Conservation (phyloP, 129 eudicot genomes). For the Kitagawia praeruptora region DNA sequence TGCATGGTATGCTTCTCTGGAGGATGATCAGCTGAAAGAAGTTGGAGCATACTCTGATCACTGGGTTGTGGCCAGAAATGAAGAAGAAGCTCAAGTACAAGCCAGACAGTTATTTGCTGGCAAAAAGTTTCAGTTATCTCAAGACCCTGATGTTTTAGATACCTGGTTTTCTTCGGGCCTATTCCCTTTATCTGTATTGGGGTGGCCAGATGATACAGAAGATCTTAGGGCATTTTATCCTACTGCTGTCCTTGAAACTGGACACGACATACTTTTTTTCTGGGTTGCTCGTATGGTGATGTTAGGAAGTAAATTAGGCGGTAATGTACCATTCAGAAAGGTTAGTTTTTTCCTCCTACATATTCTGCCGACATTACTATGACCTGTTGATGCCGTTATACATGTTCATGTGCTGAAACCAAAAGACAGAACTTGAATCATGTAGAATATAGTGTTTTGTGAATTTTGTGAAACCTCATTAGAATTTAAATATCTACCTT, state of each 20-base stretch:
- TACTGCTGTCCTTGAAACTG: slow-evolving; percentile 81
- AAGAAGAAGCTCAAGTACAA: slow-evolving; percentile 58
- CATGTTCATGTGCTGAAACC: background rate
- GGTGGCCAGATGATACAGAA: slow-evolving; percentile 86
- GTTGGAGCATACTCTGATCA: slow-evolving; percentile 63
- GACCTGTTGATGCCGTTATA: background rate
- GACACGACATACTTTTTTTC: slow-evolving; percentile 82
- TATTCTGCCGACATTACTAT: background rate
- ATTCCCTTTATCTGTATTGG: slow-evolving; percentile 69
- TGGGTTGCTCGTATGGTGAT: slow-evolving; percentile 98
- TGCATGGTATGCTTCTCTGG: slow-evolving; percentile 86
- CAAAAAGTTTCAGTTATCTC: slow-evolving; percentile 57
- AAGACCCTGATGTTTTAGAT: slow-evolving; percentile 86
- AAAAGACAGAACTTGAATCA: background rate
- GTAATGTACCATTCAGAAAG: slow-evolving; percentile 79
- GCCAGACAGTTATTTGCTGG: slow-evolving; percentile 49
- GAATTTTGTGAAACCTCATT: background rate
- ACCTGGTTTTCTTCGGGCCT: slow-evolving; percentile 90
- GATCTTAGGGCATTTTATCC: slow-evolving; percentile 76
- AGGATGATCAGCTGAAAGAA: slow-evolving; percentile 63
- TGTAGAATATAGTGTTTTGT: background rate
- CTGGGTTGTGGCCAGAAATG: slow-evolving; percentile 84
- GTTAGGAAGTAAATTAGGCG: slow-evolving; percentile 82
- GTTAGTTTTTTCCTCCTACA: slow-evolving; percentile 26
- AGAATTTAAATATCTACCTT: background rate